A percentile compares a stretch with the other conserved stretches of the same genome.
These are phyloP conservation scores for Heritiera littoralis DNA, from an alignment of 345 rosid species.

Conservation along the genomic window DNA sequence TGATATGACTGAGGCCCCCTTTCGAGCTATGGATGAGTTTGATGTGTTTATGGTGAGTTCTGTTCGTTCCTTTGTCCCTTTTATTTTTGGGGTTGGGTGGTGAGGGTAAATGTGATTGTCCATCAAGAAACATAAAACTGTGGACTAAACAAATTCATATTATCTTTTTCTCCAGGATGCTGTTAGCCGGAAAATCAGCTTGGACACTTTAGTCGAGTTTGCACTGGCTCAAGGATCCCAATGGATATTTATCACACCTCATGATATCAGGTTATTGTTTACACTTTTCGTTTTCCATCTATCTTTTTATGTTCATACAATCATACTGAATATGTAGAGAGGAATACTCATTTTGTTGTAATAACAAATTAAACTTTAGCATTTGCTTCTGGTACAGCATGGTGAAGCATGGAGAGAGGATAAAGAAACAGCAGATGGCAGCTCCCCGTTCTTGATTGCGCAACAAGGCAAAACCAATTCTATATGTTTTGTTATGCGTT, in stretches of 20 bases:
- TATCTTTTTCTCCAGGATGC: conserved; percentile 66
- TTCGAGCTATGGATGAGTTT: conserved; percentile 98
- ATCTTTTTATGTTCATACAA: neutral
- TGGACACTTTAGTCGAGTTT: conserved; percentile 84
- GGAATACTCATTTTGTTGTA: neutral
- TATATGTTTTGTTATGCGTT: neutral
- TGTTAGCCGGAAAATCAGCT: conserved; percentile 89
- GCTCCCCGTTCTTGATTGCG: conserved; percentile 73
- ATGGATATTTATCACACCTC: conserved; percentile 99
- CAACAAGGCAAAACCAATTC: no score
- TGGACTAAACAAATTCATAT: neutral
- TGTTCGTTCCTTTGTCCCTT: neutral
- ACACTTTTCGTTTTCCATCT: neutral
- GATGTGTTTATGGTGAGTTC: conserved; percentile 92
- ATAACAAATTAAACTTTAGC: neutral
- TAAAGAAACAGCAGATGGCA: conserved; percentile 95
- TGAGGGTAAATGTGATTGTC: conserved; percentile 2
- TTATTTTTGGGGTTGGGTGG: neutral
- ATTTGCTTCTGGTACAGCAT: conserved; percentile 46
- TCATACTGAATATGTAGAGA: no score
- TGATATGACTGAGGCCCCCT: conserved; percentile 90
- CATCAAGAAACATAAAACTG: conserved; percentile 1
- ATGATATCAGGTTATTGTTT: conserved; percentile 75
- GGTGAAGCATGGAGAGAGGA: conserved; percentile 66
- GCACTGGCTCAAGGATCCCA: conserved; percentile 82